Evolutionary conservation across 176 grass and related monocot genomes (phyloP), one percentile per base, ranked within the genome.

Genomic region (Musa beccarii): DNA sequence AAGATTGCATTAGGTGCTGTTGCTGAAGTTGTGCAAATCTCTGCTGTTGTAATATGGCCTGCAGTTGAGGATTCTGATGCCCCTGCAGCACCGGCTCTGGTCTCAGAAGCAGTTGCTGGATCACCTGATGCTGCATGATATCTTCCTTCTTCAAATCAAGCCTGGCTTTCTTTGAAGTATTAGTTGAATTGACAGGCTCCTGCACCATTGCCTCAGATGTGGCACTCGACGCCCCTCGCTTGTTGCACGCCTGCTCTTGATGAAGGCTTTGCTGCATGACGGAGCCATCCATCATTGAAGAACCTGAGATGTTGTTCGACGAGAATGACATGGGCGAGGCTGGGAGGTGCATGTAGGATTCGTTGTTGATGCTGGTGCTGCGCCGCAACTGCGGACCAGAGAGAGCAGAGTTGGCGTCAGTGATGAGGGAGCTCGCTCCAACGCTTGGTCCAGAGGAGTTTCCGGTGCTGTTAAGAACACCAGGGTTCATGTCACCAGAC

Each of bases 321-420:
- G 93, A 96, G 81, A 96, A 92, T 34, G 93, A 92, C 83, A 96
- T 92, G 56, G 89, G 87, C 22, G 93, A 92, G 52, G 93, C 87
- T 79, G 87, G 93, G 69, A 96, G 79, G 66, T 85, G 87, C 87
- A 86, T 90, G 76, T 86, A 90, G n/a, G 93, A 92, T 53, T 92
- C 89, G 54, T 75, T 88, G 72, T 90, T 88, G 80, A 90, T 85
- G 78, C 89, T 96, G 17, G 81, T 82, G 79, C 89, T 92, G 76
- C 75, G 81, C 77, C 92, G 93, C 78, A 96, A 76, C 52, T 86
- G 93, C 71, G 89, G 89, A 76, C 87, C 85, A 0, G 87, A 92
- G 75, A 90, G 78, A 52, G 87, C 80, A 10, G 93, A 96, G 81
- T 92, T 96, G 57, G 83, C 83, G 72, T 92, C 89, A 0, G 87